phyloP scores from a whole-genome alignment of 2,329 filamentous ascomycete species.

The Aspergillus hortae region DNA sequence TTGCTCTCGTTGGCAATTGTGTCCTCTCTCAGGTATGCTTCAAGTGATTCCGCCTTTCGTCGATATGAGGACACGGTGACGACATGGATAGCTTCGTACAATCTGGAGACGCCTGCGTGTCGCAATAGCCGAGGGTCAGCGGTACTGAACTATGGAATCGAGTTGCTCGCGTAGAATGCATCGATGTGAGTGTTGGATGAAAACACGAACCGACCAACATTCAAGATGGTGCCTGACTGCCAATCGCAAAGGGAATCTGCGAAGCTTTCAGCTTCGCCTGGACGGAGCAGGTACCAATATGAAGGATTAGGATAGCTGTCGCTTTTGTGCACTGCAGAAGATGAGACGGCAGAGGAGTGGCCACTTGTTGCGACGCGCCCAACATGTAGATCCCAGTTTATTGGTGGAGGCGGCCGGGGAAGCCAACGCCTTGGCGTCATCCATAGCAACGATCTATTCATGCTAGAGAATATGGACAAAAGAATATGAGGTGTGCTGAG shows the following conservation, averaged over 20 bases:
- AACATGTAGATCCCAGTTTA: constrained; percentile 2
- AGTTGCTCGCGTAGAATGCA: not conserved
- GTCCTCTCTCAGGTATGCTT: not conserved
- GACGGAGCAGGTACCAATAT: not conserved
- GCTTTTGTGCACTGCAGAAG: not conserved
- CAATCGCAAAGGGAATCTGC: not conserved
- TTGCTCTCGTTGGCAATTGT: not conserved
- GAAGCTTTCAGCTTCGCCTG: not conserved
- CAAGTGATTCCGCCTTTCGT: not conserved
- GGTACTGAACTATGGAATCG: too few species aligned
- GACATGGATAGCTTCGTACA: not conserved
- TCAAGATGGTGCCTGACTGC: not conserved
- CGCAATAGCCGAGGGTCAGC: too few species aligned
- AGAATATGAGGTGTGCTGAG: too few species aligned
- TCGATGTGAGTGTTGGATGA: too few species aligned
- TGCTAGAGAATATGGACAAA: not conserved
- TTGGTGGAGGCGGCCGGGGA: constrained; percentile 5
- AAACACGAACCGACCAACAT: not conserved
- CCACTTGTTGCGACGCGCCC: constrained; percentile 9
- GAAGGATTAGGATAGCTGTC: not conserved
- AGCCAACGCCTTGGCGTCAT: constrained; percentile 8
- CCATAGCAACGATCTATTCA: not conserved
- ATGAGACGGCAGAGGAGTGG: constrained; percentile 1
- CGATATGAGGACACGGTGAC: not conserved
- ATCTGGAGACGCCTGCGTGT: not conserved